Conservation (phyloP, 2,329 filamentous ascomycete genomes). For the Arthrinium puccinioides region DNA sequence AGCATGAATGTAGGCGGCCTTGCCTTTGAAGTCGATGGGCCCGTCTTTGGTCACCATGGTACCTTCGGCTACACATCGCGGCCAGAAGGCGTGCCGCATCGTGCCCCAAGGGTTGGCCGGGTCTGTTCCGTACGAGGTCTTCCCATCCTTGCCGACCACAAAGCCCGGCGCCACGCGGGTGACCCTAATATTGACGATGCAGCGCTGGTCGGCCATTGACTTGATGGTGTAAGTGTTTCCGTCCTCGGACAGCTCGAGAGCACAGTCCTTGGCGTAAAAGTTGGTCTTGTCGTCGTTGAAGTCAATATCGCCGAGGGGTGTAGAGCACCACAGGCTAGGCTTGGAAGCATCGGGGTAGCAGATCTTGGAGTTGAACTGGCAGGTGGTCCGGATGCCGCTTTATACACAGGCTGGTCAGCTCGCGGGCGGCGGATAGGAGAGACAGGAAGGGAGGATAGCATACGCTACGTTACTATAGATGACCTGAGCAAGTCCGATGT, state of each 20-base stretch:
- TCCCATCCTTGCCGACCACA: slow-evolving; percentile 77
- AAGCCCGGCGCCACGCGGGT: slow-evolving; percentile 73
- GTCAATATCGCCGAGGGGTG: slow-evolving; percentile 67
- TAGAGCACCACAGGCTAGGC: slow-evolving; percentile 76
- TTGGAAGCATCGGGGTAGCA: slow-evolving; percentile 69
- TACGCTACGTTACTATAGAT: slow-evolving; percentile 98
- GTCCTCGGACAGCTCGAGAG: slow-evolving; percentile 79
- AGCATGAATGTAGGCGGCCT: slow-evolving; percentile 73
- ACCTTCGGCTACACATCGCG: slow-evolving; percentile 73
- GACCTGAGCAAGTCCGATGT: slow-evolving; percentile 74
- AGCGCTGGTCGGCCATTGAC: slow-evolving; percentile 72
- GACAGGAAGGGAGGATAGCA: no score
- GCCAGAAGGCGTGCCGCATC: slow-evolving; percentile 94
- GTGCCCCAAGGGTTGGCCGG: slow-evolving; percentile 79
- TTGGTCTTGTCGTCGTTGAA: slow-evolving; percentile 78
- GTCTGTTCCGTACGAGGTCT: slow-evolving; percentile 80
- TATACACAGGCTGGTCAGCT: slow-evolving; percentile 11
- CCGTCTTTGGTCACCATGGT: slow-evolving; percentile 78
- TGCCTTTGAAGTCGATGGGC: slow-evolving; percentile 73
- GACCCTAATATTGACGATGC: slow-evolving; percentile 80
- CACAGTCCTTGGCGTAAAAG: slow-evolving; percentile 82
- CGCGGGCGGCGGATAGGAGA: no score
- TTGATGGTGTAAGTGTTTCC: slow-evolving; percentile 82
- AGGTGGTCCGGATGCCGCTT: slow-evolving; percentile 83
- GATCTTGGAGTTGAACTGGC: slow-evolving; percentile 91